Evolutionary conservation across 768 basidiomycete genomes (phyloP).

Genomic region (Dioszegia aurantiaca): DNA sequence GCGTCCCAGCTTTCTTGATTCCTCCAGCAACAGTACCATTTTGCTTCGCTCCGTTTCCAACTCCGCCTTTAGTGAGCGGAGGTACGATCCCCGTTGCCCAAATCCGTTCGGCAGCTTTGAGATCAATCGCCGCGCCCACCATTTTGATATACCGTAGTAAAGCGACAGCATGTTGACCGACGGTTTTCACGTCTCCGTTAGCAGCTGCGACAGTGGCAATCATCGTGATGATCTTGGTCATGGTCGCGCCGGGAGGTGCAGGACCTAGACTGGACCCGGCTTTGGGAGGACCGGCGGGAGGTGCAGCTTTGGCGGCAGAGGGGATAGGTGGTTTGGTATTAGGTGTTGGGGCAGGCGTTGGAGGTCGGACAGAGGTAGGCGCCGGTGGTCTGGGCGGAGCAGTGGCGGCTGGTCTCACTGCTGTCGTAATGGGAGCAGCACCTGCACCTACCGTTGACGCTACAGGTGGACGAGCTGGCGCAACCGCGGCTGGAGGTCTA

Average conservation of each 20-base stretch:
- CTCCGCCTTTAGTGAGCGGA: constrained; percentile 2
- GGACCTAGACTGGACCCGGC: constrained; percentile 24
- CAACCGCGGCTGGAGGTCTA: neutral
- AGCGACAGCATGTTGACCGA: constrained; percentile 40
- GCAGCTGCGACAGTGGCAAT: constrained; percentile 43
- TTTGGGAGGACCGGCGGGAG: constrained; percentile 11
- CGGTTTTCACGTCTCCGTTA: constrained; percentile 40
- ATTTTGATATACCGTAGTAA: constrained; percentile 40
- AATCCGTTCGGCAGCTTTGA: constrained; percentile 37
- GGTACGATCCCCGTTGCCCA: constrained; percentile 45
- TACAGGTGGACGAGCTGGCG: neutral
- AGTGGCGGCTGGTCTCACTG: too few species aligned
- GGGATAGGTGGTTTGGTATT: neutral
- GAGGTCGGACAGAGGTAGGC: neutral
- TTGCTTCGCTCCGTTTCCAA: constrained; percentile 16
- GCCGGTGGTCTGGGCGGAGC: neutral
- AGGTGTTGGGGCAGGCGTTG: neutral
- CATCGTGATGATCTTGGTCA: constrained; percentile 34
- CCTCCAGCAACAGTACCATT: constrained; percentile 12
- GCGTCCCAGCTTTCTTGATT: neutral
- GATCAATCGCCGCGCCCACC: constrained; percentile 43
- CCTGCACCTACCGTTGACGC: neutral
- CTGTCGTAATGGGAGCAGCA: too few species aligned
- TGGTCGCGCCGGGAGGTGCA: constrained; percentile 38
- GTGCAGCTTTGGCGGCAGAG: constrained; percentile 5